phyloP scores from a whole-genome alignment of 2,329 filamentous ascomycete genomes.

The Pseudogymnoascus sp. region DNA sequence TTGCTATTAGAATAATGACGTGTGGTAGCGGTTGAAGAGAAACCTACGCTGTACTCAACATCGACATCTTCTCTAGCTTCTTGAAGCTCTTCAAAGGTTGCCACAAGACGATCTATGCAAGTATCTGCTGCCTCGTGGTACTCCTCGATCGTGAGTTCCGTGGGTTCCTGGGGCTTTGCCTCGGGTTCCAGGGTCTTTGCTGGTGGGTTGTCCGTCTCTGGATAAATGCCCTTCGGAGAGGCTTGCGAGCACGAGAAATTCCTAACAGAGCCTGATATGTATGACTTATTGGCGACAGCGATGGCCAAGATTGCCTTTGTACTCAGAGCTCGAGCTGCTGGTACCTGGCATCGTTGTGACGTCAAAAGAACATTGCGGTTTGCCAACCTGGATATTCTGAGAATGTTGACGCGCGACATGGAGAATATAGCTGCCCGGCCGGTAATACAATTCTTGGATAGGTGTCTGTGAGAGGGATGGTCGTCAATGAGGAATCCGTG shows the following conservation, averaged over 20 bases:
- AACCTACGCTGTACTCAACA: conserved; percentile 75
- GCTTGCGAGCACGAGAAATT: not conserved
- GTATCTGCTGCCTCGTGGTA: conserved; percentile 72
- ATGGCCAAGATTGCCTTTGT: not conserved
- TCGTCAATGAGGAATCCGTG: not conserved
- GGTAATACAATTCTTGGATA: not conserved
- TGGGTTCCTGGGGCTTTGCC: conserved; percentile 41
- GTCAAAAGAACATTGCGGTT: not conserved
- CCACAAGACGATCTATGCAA: conserved; percentile 54
- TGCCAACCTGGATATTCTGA: conserved; percentile 8
- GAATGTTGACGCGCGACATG: not conserved
- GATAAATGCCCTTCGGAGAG: conserved; percentile 44
- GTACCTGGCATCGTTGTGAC: conserved; percentile 4
- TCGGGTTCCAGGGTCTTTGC: conserved; percentile 34
- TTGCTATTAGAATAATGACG: conserved; percentile 12
- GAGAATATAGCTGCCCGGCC: not conserved
- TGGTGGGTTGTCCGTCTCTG: conserved; percentile 47
- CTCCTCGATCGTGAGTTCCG: conserved; percentile 57
- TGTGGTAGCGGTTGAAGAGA: conserved; percentile 6
- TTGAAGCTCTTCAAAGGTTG: conserved; percentile 61
- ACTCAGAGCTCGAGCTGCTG: not conserved
- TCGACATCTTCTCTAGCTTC: conserved; percentile 71
- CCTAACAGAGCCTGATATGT: not conserved
- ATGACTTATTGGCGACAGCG: not conserved
- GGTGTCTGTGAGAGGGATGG: not conserved